A percentile compares a stretch with the other conserved stretches of the same genome.
phyloP scores from a whole-genome alignment of 257 asterid genomes.

The Thymus quinquecostatus region DNA sequence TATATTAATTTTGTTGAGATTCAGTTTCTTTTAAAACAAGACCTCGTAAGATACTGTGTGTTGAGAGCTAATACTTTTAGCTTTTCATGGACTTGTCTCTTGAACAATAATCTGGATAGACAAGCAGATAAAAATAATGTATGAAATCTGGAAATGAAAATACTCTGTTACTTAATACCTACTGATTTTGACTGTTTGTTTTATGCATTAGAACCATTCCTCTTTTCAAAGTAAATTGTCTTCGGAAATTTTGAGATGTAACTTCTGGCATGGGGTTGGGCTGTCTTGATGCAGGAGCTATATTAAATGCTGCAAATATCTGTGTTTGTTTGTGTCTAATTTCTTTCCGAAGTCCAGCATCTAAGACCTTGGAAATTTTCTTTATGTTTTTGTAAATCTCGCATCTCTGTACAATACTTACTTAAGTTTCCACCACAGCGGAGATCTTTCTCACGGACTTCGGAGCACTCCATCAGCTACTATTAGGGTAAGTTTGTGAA shows the following conservation, averaged over 20 bases:
- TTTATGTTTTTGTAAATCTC: constrained; percentile 12
- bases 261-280: background rate
- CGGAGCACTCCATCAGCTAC: constrained; percentile 85
- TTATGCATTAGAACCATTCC: constrained; percentile 1
- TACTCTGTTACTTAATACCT: background rate
- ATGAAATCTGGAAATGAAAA: constrained; percentile 5
- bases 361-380: constrained; percentile 20
- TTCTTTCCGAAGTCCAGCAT: background rate
- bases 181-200: background rate
- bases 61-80: background rate
- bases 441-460: constrained; percentile 83
- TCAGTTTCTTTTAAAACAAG: background rate
- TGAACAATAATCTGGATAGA: background rate
- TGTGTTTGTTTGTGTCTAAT: constrained; percentile 3
- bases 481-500: constrained; percentile 55
- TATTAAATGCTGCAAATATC: constrained; percentile 12
- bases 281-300: constrained; percentile 17
- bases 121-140: background rate
- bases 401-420: constrained; percentile 29
- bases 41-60: background rate
- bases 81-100: background rate
- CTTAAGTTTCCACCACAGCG: constrained; percentile 56
- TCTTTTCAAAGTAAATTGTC: background rate
- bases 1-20: background rate
- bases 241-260: no score